Percentiles rank a stretch among this genome's conserved stretches.
These are phyloP conservation scores for Paxillus rubicundulus DNA, from an alignment of 768 basidiomycete species.

Conservation along the genomic window DNA sequence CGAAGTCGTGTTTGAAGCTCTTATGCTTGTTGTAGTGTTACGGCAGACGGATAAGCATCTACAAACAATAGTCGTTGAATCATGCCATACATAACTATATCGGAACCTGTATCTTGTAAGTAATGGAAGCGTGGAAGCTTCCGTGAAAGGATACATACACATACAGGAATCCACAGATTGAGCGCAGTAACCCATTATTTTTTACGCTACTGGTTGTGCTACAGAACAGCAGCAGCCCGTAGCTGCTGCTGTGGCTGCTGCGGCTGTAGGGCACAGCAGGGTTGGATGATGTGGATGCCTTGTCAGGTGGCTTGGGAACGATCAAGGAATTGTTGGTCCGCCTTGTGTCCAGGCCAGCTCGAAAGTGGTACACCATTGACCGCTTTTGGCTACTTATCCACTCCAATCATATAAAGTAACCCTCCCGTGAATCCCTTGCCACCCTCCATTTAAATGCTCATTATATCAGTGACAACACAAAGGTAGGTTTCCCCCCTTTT, in stretches of 20 bases:
- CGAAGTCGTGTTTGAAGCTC: slow-evolving; percentile 35
- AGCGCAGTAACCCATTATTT: too few species aligned
- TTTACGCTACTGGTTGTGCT: too few species aligned
- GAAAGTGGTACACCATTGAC: slow-evolving; percentile 15
- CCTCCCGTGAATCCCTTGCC: background rate
- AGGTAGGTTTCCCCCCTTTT: too few species aligned
- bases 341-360: slow-evolving; percentile 26
- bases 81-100: slow-evolving; percentile 24
- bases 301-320: slow-evolving; percentile 25
- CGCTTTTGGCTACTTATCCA: slow-evolving; percentile 20
- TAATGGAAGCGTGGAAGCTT: slow-evolving; percentile 2
- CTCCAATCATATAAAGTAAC: slow-evolving; percentile 19
- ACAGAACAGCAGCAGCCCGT: too few species aligned
- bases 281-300: background rate
- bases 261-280: slow-evolving; percentile 5
- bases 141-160: background rate
- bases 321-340: slow-evolving; percentile 27
- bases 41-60: slow-evolving; percentile 36
- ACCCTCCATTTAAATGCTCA: slow-evolving; percentile 1
- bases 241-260: too few species aligned
- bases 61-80: slow-evolving; percentile 35
- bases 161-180: background rate
- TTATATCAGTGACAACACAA: background rate
- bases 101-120: slow-evolving; percentile 17
- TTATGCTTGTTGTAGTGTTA: slow-evolving; percentile 34